These are phyloP conservation scores for Plectosphaerella sp. DNA, from an alignment of 2,329 filamentous ascomycete species.

Conservation along the genomic window DNA sequence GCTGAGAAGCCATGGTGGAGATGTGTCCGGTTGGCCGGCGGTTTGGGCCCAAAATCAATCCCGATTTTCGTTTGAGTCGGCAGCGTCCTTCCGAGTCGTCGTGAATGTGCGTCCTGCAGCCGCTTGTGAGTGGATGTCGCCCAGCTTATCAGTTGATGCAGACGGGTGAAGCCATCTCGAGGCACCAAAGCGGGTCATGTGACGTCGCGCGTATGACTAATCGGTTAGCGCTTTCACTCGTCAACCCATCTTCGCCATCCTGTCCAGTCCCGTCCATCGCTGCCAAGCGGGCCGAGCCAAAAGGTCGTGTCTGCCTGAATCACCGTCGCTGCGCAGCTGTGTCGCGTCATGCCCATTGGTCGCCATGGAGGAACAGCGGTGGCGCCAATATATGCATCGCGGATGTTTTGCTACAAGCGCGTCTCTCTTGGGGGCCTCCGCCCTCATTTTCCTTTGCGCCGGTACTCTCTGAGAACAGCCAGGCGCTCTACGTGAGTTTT, in stretches of 20 bases:
- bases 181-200: slow-evolving; percentile 18
- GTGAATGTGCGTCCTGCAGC: no score
- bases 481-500: slow-evolving; percentile 5
- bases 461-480: slow-evolving; percentile 7
- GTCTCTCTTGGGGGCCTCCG: slow-evolving; percentile 13
- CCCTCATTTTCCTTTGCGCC: slow-evolving; percentile 6
- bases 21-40: background rate
- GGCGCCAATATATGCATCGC: slow-evolving; percentile 15
- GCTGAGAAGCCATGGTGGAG: slow-evolving; percentile 63
- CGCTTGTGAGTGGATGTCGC: background rate
- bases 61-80: background rate
- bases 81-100: no score
- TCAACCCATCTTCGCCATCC: background rate
- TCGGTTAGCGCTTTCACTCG: slow-evolving; percentile 4
- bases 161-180: background rate
- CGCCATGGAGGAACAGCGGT: slow-evolving; percentile 26
- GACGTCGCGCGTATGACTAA: slow-evolving; percentile 31
- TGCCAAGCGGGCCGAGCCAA: slow-evolving; percentile 8
- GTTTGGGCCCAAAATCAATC: background rate
- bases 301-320: slow-evolving; percentile 23
- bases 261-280: background rate
- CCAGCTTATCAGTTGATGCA: background rate
- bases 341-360: slow-evolving; percentile 24
- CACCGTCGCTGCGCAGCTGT: slow-evolving; percentile 2
- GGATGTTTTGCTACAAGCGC: slow-evolving; percentile 17